Conservation (phyloP, 371 early-diverging fungal genomes). For the Choanephora cucurbitarum region DNA sequence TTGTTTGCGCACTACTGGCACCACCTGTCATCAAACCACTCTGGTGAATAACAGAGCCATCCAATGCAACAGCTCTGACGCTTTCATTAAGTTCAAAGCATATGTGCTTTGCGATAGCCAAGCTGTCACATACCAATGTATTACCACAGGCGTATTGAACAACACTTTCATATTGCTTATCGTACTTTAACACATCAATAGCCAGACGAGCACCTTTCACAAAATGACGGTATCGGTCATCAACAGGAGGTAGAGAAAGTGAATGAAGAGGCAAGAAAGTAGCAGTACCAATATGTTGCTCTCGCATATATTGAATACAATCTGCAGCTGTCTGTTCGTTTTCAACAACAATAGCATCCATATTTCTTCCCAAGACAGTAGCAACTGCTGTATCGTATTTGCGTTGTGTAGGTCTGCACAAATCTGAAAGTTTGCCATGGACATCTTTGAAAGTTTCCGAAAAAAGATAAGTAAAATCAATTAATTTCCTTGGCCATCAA, state of each 20-base stretch:
- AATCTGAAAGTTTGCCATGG: conserved; percentile 88
- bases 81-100: conserved; percentile 79
- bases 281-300: conserved; percentile 90
- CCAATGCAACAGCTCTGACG: conserved; percentile 91
- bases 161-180: conserved; percentile 74
- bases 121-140: conserved; percentile 86
- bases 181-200: conserved; percentile 86
- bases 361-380: conserved; percentile 71
- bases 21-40: conserved; percentile 96
- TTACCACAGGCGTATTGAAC: conserved; percentile 89
- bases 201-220: conserved; percentile 83
- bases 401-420: conserved; percentile 91
- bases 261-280: conserved; percentile 96
- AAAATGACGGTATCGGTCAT: conserved; percentile 80
- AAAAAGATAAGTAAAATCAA: background rate
- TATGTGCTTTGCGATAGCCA: conserved; percentile 83
- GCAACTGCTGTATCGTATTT: conserved; percentile 91
- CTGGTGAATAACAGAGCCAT: conserved; percentile 95
- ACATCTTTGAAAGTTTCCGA: conserved; percentile 62
- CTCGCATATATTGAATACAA: conserved; percentile 89
- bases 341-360: conserved; percentile 84
- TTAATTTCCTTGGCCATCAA: background rate
- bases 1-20: conserved; percentile 39
- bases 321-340: conserved; percentile 77
- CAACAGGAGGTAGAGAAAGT: conserved; percentile 67